Conservation (phyloP, 495 filamentous ascomycete genomes). For the Apiosordaria backusii region DNA sequence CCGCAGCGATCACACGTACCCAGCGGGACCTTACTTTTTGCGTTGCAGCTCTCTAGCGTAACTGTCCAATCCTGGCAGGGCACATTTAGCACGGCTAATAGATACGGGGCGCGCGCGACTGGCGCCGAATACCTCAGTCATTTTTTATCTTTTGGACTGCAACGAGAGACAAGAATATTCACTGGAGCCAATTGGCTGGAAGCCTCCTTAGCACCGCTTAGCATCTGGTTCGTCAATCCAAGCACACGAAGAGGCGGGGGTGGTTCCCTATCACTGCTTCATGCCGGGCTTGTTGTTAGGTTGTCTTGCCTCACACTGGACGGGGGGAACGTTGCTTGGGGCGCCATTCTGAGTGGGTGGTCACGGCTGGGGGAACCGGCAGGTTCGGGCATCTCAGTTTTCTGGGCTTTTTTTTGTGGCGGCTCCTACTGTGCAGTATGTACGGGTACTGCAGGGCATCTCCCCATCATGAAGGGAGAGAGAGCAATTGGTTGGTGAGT, state of each 20-base stretch:
- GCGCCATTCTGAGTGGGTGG: neutral
- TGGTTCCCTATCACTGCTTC: neutral
- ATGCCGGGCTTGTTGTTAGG: neutral
- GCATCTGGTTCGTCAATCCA: constrained; percentile 11
- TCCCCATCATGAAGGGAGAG: constrained; percentile 12
- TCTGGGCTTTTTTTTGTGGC: too few species aligned
- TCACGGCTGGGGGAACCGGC: neutral
- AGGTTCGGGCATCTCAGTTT: neutral
- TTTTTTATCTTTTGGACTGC: neutral
- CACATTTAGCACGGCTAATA: neutral
- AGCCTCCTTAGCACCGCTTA: neutral
- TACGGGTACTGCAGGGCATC: constrained; percentile 31
- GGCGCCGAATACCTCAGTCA: constrained; percentile 6
- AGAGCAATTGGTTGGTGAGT: constrained; percentile 18
- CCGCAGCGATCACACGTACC: neutral
- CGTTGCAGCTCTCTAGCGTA: neutral
- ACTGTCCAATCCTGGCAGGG: constrained; percentile 3
- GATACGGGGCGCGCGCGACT: constrained; percentile 7
- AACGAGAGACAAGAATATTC: neutral
- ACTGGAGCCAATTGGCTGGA: constrained; percentile 8
- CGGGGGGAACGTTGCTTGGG: neutral
- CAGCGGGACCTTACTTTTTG: constrained; percentile 5
- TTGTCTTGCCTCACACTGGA: constrained; percentile 2
- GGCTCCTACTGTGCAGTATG: constrained; percentile 7
- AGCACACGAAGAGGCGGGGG: neutral